These are phyloP conservation scores for Coemansia reversa DNA, from an alignment of 192 early-diverging fungal species.

Conservation along the genomic window DNA sequence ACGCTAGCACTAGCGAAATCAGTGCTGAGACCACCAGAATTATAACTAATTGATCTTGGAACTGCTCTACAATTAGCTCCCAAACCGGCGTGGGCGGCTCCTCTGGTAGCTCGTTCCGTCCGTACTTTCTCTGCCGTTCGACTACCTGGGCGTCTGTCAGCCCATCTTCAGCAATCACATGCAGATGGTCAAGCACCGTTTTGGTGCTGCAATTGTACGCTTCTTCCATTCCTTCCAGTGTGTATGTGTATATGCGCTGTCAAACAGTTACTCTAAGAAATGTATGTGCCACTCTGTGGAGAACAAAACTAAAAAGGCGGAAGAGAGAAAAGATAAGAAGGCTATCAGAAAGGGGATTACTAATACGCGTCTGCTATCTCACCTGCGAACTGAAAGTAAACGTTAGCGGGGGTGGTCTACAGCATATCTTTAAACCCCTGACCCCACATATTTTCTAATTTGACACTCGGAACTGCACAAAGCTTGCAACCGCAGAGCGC, in stretches of 20 bases:
- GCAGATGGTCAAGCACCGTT: constrained; percentile 68
- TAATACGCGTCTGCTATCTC: not conserved
- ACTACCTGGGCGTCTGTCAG: constrained; percentile 64
- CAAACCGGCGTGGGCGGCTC: constrained; percentile 89
- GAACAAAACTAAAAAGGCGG: not conserved
- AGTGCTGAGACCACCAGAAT: constrained; percentile 89
- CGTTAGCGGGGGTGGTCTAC: too few relatives aligned
- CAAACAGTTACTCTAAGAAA: not conserved
- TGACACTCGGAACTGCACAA: too few relatives aligned
- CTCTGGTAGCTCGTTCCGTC: constrained; percentile 87
- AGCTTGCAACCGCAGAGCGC: too few relatives aligned
- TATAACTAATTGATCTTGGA: constrained; percentile 97
- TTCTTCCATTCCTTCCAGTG: constrained; percentile 59
- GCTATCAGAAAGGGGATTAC: not conserved
- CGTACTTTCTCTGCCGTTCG: constrained; percentile 63
- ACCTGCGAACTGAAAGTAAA: not conserved
- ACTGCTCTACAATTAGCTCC: constrained; percentile 94
- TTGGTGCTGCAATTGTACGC: constrained; percentile 61
- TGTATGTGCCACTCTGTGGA: not conserved
- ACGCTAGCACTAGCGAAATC: constrained; percentile 90
- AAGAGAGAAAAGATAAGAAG: not conserved
- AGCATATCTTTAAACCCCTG: too few relatives aligned
- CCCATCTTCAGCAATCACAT: constrained; percentile 65
- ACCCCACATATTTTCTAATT: too few relatives aligned
- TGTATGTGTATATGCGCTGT: constrained; percentile 2